phyloP scores from a whole-genome alignment of 345 rosid species.

The Balakata baccata region DNA sequence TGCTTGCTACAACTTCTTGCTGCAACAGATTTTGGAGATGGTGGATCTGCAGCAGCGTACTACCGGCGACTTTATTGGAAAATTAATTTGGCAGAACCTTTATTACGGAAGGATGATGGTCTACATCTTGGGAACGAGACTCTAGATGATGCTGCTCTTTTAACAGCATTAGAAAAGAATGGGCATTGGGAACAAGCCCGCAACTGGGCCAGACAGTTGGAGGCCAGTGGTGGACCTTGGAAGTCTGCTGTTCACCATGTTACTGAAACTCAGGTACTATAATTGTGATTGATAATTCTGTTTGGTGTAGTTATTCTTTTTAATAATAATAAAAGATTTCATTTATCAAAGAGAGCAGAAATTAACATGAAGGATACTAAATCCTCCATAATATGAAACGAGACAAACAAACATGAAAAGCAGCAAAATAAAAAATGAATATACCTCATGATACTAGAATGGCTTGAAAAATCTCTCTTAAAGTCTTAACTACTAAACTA shows the following conservation, averaged over 20 bases:
- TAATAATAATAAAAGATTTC: not conserved
- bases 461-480: no score
- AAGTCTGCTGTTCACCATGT: constrained; percentile 81
- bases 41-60: constrained; percentile 69
- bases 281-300: not conserved
- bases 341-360: not conserved
- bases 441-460: no score
- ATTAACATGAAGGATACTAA: not conserved
- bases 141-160: constrained; percentile 87
- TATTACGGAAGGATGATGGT: constrained; percentile 58
- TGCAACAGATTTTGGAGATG: constrained; percentile 91
- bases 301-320: not conserved
- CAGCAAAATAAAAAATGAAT: no score
- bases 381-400: not conserved
- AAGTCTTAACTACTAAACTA: not conserved
- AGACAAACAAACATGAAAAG: not conserved
- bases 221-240: constrained; percentile 82
- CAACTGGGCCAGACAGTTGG: constrained; percentile 97
- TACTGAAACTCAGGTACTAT: constrained; percentile 86
- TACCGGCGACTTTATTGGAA: constrained; percentile 85
- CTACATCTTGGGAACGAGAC: constrained; percentile 75
- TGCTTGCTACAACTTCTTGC: constrained; percentile 90
- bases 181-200: constrained; percentile 97
- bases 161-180: constrained; percentile 72
- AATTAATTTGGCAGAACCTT: constrained; percentile 92